phyloP scores from a whole-genome alignment of 1,139 yeast genomes.

The Candida sanyaensis region DNA sequence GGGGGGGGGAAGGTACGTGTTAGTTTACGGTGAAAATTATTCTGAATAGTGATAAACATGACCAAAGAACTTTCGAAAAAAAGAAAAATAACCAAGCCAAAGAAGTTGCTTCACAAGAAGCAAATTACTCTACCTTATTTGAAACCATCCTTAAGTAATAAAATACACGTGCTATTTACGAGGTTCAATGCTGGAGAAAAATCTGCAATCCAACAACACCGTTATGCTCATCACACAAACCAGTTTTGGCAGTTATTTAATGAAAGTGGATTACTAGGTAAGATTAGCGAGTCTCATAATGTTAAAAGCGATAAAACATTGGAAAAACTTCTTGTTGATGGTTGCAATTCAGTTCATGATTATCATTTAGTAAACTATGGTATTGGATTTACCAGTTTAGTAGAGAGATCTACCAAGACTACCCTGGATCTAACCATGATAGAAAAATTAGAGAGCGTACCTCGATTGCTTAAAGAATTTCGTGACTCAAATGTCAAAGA shows the following conservation, averaged over 20 bases:
- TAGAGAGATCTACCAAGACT: conserved; percentile 62
- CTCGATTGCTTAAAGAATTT: conserved; percentile 48
- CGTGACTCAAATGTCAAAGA: conserved; percentile 34
- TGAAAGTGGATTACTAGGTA: conserved; percentile 47
- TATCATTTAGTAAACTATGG: conserved; percentile 44
- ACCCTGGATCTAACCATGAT: conserved; percentile 52
- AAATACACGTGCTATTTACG: conserved; percentile 53
- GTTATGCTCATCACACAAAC: conserved; percentile 74
- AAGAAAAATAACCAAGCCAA: neutral
- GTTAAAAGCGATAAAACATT: neutral
- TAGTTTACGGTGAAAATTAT: too few species aligned
- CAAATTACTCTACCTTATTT: conserved; percentile 23
- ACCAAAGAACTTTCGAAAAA: neutral
- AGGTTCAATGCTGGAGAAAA: conserved; percentile 77
- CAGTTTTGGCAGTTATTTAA: conserved; percentile 69
- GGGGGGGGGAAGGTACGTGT: too few species aligned
- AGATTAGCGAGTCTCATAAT: conserved; percentile 16
- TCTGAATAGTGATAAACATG: neutral
- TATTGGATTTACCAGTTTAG: conserved; percentile 75
- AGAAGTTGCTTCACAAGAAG: neutral
- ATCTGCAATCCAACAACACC: conserved; percentile 66
- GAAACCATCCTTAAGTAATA: conserved; percentile 34
- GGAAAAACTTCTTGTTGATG: conserved; percentile 5
- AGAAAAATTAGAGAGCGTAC: conserved; percentile 62
- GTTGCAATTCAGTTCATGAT: conserved; percentile 55